These are phyloP conservation scores for Phialemonium atrogriseum DNA, from an alignment of 2,329 filamentous ascomycete genomes.

Conservation along the genomic window DNA sequence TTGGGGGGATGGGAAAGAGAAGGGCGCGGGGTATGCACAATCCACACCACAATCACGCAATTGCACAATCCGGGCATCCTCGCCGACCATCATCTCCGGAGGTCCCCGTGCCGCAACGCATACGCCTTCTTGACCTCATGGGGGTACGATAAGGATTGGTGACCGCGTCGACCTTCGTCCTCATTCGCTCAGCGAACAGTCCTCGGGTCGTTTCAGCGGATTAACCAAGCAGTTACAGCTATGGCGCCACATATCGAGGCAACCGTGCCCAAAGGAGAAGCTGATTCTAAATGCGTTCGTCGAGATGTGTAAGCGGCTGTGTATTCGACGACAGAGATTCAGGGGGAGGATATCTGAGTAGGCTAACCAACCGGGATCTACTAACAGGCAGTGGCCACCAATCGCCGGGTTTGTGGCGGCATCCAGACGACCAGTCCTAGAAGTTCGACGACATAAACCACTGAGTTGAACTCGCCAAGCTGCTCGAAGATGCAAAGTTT, in stretches of 20 bases:
- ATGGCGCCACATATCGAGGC: conserved; percentile 7
- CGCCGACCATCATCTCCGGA: too few relatives aligned
- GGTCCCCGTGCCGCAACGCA: too few relatives aligned
- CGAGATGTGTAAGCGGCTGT: conserved; percentile 13
- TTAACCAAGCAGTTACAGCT: conserved; percentile 1
- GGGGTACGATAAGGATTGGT: too few relatives aligned
- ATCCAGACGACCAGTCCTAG: conserved; percentile 55
- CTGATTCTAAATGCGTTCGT: conserved; percentile 14
- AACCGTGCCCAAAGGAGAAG: conserved; percentile 9
- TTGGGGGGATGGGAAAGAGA: background rate
- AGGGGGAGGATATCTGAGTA: background rate
- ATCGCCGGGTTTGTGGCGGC: conserved; percentile 44
- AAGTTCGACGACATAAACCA: conserved; percentile 52
- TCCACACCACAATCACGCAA: conserved; percentile 11
- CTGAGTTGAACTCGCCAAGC: conserved; percentile 52
- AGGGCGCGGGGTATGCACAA: conserved; percentile 7
- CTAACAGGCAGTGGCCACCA: conserved; percentile 33
- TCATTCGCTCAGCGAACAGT: background rate
- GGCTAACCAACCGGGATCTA: background rate
- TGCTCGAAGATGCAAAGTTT: conserved; percentile 54
- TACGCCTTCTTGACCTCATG: too few relatives aligned
- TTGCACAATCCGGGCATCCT: conserved; percentile 5
- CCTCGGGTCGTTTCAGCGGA: conserved; percentile 1
- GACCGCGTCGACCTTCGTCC: conserved; percentile 1
- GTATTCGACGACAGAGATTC: background rate